These are phyloP conservation scores for Pisolithus sp. DNA, from an alignment of 768 basidiomycete genomes.

Conservation along the genomic window DNA sequence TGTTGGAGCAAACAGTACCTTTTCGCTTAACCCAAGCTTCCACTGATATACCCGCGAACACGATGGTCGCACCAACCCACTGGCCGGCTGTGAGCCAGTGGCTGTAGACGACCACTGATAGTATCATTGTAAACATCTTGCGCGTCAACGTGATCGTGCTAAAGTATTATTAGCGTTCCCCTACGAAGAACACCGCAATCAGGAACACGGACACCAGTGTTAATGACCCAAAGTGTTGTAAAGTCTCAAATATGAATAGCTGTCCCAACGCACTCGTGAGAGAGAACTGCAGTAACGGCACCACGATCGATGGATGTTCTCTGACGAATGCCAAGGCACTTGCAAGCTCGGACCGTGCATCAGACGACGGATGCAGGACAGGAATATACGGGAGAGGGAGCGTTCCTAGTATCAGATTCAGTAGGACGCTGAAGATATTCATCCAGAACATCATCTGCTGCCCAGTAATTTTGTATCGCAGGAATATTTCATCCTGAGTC, in stretches of 20 bases:
- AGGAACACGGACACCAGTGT: constrained; percentile 69
- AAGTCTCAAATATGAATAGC: constrained; percentile 95
- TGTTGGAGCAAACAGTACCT: constrained; percentile 38
- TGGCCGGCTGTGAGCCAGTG: constrained; percentile 81
- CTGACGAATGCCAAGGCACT: constrained; percentile 69
- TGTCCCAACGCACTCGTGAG: constrained; percentile 91
- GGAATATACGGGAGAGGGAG: constrained; percentile 79
- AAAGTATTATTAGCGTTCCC: not conserved
- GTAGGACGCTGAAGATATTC: constrained; percentile 75
- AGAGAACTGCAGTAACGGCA: constrained; percentile 77
- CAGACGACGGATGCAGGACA: constrained; percentile 64
- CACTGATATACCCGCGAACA: constrained; percentile 92
- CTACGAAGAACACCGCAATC: not conserved
- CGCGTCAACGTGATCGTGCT: constrained; percentile 91
- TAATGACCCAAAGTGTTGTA: constrained; percentile 85
- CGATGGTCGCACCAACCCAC: constrained; percentile 85
- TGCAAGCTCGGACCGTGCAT: constrained; percentile 55
- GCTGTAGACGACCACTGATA: constrained; percentile 88
- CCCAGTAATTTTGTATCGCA: constrained; percentile 64
- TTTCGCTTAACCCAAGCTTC: constrained; percentile 89
- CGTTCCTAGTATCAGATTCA: constrained; percentile 62
- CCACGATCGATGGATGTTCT: constrained; percentile 66
- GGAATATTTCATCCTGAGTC: constrained; percentile 95
- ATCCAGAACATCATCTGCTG: constrained; percentile 99
- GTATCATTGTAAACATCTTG: constrained; percentile 96